phyloP scores from a whole-genome alignment of 768 basidiomycete species.

The Lactarius hatsudake region DNA sequence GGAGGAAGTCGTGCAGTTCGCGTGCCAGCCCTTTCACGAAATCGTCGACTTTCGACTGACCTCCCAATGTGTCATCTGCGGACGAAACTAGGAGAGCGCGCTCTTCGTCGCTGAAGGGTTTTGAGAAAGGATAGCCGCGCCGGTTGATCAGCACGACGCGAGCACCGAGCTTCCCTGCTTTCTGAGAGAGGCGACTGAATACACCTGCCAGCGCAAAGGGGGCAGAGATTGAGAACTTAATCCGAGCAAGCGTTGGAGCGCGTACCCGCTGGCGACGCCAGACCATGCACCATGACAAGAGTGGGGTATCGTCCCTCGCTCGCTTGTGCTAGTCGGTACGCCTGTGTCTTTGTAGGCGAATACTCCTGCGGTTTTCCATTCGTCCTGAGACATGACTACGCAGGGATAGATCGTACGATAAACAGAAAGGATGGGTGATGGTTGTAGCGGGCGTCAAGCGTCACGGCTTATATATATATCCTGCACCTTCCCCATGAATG shows the following conservation, averaged over 20 bases:
- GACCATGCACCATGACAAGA: not conserved
- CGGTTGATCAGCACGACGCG: not conserved
- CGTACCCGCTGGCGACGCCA: not conserved
- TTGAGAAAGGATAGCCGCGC: not conserved
- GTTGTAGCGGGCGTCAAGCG: not conserved
- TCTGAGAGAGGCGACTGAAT: not conserved
- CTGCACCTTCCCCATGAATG: too few species aligned
- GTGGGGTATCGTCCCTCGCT: not conserved
- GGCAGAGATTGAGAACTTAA: not conserved
- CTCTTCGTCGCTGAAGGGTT: conserved; percentile 1
- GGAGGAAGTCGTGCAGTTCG: not conserved
- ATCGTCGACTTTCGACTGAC: not conserved
- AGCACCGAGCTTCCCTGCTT: not conserved
- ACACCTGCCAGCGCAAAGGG: not conserved
- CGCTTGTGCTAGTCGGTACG: not conserved
- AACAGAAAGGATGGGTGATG: not conserved
- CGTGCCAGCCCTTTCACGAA: not conserved
- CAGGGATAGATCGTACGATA: not conserved
- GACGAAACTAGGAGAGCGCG: not conserved
- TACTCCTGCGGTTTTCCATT: not conserved
- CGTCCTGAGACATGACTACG: not conserved
- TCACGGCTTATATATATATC: not conserved
- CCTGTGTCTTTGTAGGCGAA: not conserved
- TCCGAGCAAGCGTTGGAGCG: not conserved
- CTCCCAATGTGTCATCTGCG: not conserved